These are phyloP conservation scores for Thielaviopsis populi DNA, from an alignment of 2,329 filamentous ascomycete species.

Conservation along the genomic window DNA sequence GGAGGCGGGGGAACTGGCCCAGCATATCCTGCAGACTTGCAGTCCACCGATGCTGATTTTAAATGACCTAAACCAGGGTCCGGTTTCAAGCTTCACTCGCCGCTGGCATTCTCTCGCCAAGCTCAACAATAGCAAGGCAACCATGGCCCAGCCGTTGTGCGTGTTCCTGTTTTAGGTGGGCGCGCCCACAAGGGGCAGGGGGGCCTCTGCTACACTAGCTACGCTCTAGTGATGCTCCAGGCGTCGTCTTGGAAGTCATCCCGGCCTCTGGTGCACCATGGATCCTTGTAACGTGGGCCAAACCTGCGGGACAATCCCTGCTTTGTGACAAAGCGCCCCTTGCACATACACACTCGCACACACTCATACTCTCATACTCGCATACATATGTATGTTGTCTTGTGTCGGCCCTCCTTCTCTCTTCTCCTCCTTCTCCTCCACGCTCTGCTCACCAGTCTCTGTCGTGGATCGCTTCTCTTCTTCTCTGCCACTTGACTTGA, in stretches of 20 bases:
- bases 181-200: neutral
- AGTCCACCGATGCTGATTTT: neutral
- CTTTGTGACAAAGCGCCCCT: neutral
- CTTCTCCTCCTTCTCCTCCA: neutral
- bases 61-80: neutral
- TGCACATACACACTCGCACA: neutral
- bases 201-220: neutral
- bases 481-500: neutral
- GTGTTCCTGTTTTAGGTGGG: slow-evolving; percentile 1
- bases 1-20: neutral
- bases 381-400: neutral
- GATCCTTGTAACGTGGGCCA: neutral
- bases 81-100: slow-evolving; percentile 1
- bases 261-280: neutral
- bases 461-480: neutral
- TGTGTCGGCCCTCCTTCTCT: neutral
- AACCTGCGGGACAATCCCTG: neutral
- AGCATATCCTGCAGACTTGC: neutral
- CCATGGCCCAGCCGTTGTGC: neutral
- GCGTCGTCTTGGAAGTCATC: neutral
- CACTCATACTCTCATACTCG: neutral
- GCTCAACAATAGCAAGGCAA: neutral
- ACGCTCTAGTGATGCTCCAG: neutral
- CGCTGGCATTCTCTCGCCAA: neutral
- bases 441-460: neutral